A percentile compares a stretch with the other conserved stretches of the same genome.
These are phyloP conservation scores for Dalbergia cultrata DNA, from an alignment of 306 rosid species.

Conservation along the genomic window DNA sequence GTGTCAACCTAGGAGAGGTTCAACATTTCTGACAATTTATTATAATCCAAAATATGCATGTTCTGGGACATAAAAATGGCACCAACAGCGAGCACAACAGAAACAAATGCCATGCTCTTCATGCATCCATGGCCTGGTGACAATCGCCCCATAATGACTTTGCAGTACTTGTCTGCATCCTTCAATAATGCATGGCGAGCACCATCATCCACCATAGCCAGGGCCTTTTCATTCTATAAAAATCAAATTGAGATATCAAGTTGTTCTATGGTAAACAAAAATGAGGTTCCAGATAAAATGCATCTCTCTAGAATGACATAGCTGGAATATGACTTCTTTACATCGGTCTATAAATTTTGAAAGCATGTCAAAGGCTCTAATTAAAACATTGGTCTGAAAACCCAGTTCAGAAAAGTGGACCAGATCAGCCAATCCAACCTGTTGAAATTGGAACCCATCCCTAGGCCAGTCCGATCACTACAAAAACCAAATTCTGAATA, in stretches of 20 bases:
- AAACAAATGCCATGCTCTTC: conserved; percentile 53
- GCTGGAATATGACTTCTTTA: conserved; percentile 20
- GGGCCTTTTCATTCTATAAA: conserved; percentile 53
- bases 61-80: conserved; percentile 53
- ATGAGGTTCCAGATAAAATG: conserved; percentile 25
- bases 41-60: conserved; percentile 51
- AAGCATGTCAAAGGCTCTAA: not conserved
- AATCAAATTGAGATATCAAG: conserved; percentile 30
- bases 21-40: conserved; percentile 48
- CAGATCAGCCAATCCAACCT: no score
- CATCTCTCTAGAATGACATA: conserved; percentile 17
- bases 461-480: no score
- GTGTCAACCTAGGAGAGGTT: conserved; percentile 43
- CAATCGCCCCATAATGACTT: conserved; percentile 44
- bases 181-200: conserved; percentile 43
- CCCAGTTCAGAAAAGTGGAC: no score
- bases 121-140: conserved; percentile 56
- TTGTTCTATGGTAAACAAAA: not conserved
- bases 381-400: not conserved
- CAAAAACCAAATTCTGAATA: no score
- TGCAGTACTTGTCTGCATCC: conserved; percentile 60
- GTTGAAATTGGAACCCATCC: no score
- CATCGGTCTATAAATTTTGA: not conserved
- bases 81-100: conserved; percentile 48
- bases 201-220: conserved; percentile 45